Evolutionary conservation across 441 rosid species (phyloP).

Genomic region (Francoa sonchifolia): DNA sequence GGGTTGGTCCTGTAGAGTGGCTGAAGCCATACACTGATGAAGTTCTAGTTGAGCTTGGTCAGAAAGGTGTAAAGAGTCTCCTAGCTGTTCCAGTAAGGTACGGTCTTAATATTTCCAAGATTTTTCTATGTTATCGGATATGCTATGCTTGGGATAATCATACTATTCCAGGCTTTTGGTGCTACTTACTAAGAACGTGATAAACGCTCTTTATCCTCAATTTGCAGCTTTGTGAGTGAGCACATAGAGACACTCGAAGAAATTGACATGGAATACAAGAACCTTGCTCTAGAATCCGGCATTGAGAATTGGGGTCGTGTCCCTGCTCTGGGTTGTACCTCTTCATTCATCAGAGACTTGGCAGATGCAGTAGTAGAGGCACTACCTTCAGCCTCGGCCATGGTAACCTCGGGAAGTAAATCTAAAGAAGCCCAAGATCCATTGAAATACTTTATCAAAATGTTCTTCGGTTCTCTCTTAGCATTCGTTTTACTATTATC

Average conservation of each 20-base stretch:
- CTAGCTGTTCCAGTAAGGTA: slow-evolving; percentile 93
- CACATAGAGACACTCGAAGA: slow-evolving; percentile 93
- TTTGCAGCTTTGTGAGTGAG: slow-evolving; percentile 81
- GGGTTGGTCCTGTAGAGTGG: slow-evolving; percentile 99
- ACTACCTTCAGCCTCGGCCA: slow-evolving; percentile 56
- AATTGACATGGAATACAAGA: slow-evolving; percentile 83
- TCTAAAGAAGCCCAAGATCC: slow-evolving; percentile 25
- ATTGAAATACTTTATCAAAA: slow-evolving; percentile 33
- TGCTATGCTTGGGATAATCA: neutral
- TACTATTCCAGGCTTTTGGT: neutral
- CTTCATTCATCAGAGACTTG: slow-evolving; percentile 74
- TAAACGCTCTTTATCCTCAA: neutral
- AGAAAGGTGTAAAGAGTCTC: slow-evolving; percentile 85
- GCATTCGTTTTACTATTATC: slow-evolving; percentile 57
- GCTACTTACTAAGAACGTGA: neutral
- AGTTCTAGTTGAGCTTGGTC: slow-evolving; percentile 88
- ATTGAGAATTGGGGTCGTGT: slow-evolving; percentile 90
- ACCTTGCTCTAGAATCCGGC: slow-evolving; percentile 81
- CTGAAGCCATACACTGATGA: slow-evolving; percentile 93
- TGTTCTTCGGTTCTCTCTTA: slow-evolving; percentile 66
- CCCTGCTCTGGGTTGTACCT: slow-evolving; percentile 69
- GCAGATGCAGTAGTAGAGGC: slow-evolving; percentile 94
- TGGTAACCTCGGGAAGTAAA: slow-evolving; percentile 18
- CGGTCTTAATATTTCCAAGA: neutral
- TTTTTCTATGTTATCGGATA: neutral